phyloP scores from a whole-genome alignment of 805 yeast genomes.

The Metschnikowia noctiluminum region DNA sequence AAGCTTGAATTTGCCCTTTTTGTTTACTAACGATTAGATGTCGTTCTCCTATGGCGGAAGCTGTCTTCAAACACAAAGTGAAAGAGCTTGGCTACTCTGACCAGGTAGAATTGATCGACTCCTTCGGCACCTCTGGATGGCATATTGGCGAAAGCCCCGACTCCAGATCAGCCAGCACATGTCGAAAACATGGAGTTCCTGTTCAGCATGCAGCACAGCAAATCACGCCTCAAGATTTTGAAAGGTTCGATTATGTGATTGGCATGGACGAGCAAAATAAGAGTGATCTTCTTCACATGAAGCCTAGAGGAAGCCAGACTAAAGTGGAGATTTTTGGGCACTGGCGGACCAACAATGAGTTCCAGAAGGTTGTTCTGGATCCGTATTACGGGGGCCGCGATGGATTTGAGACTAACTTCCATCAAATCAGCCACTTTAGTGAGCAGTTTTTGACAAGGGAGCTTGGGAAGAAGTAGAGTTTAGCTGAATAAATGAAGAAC shows the following conservation, averaged over 20 bases:
- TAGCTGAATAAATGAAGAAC: too few species aligned
- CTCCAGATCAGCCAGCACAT: slow-evolving; percentile 63
- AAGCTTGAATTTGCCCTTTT: too few species aligned
- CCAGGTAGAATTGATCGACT: slow-evolving; percentile 62
- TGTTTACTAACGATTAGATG: slow-evolving; percentile 43
- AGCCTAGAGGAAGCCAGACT: slow-evolving; percentile 50
- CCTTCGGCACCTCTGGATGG: slow-evolving; percentile 85
- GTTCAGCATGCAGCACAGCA: slow-evolving; percentile 75
- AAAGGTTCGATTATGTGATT: slow-evolving; percentile 61
- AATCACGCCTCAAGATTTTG: slow-evolving; percentile 48
- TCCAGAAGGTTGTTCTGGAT: slow-evolving; percentile 66
- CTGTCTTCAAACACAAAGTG: slow-evolving; percentile 71
- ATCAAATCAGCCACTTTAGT: slow-evolving; percentile 73
- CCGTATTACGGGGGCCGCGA: slow-evolving; percentile 88
- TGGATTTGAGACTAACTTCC: slow-evolving; percentile 78
- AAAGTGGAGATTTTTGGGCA: slow-evolving; percentile 70
- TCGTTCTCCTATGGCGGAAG: slow-evolving; percentile 98
- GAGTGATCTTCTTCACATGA: slow-evolving; percentile 45
- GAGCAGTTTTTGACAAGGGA: slow-evolving; percentile 63
- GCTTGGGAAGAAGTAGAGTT: slow-evolving; percentile 15
- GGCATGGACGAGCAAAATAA: slow-evolving; percentile 69
- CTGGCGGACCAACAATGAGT: slow-evolving; percentile 56
- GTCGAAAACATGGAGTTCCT: slow-evolving; percentile 68
- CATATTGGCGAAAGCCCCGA: slow-evolving; percentile 86
- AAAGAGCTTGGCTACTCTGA: slow-evolving; percentile 42